These are phyloP conservation scores for Mycena sanguinolenta DNA, from an alignment of 768 basidiomycete species.

Conservation along the genomic window DNA sequence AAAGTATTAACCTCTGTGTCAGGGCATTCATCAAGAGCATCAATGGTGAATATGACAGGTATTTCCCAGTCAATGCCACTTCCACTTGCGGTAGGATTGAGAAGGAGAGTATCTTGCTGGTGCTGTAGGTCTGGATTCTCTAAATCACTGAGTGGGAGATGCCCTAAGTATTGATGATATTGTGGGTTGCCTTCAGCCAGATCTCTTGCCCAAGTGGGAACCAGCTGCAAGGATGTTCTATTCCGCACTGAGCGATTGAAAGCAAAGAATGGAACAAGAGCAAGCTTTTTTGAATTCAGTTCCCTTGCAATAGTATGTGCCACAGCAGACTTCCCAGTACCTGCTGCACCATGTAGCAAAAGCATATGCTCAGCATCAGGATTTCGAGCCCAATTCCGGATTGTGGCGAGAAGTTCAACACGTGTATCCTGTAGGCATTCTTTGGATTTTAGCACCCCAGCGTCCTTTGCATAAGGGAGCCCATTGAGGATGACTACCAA, in stretches of 20 bases:
- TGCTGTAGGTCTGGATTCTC: conserved; percentile 2
- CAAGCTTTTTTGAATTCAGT: too few species aligned
- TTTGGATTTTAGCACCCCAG: too few species aligned
- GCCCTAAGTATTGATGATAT: not conserved
- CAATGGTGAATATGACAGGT: conserved; percentile 8
- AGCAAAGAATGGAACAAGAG: conserved; percentile 1
- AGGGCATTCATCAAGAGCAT: conserved; percentile 11
- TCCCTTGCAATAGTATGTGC: too few species aligned
- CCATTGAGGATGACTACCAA: too few species aligned
- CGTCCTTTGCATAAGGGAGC: too few species aligned
- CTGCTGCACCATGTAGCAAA: too few species aligned
- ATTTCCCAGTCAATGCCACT: not conserved
- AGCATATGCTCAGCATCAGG: conserved; percentile 47
- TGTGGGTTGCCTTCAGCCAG: not conserved
- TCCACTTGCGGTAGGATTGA: not conserved
- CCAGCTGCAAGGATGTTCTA: not conserved
- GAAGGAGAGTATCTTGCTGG: not conserved
- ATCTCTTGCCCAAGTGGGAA: conserved; percentile 14
- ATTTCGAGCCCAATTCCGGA: too few species aligned
- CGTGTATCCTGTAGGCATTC: too few species aligned
- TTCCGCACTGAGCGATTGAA: not conserved
- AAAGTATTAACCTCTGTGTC: not conserved
- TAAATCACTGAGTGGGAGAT: not conserved
- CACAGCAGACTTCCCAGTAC: too few species aligned
- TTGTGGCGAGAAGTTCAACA: not conserved